Evolutionary conservation across 2,329 filamentous ascomycete species (phyloP), one percentile per base, ranked within the genome.

Genomic region (Trichoderma simmonsii): DNA sequence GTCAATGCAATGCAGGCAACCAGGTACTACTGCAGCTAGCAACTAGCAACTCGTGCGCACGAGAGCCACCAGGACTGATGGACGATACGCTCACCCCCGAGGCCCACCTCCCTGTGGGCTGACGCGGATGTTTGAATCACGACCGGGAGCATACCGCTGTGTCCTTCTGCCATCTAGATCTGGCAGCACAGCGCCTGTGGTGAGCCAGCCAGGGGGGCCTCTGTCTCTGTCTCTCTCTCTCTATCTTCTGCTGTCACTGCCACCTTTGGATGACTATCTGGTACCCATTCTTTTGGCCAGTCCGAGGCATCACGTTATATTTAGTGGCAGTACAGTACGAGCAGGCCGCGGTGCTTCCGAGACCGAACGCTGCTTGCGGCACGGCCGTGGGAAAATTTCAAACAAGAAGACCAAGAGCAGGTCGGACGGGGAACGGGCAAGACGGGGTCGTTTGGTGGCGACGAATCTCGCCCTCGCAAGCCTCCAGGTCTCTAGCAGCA

Each of bases 1-100:
- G 39, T 61, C 64, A 67, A 67, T 67, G 64, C 66, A 69, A 69
- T 69, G 66, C 66, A 69, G 66, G 65, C 56, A 69, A 57, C 66
- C 66, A 61, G 66, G 66, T 43, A 61, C 66, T 43, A 67, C 63
- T 66, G 63, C 63, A 66, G 30, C 63, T 67, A 67, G 30, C 18
- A 57, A 14, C 64, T 43, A 67, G 64, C 64, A 70, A 70, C 57
- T 70, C 67, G 67, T 70, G 67, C 39, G 67, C 54, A 43, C 54
- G 30, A 54, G 51, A 68, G 54, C 54, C 65, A 60, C 54, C 43
- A 60, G 57, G 57, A 60, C 57, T 54, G 57, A 60, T 21, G 7
- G 28, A 18, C 54, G 26, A 18, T 67, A 67, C 18, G 60, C 57
- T 6, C 67, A 69, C 67, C 12, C 67, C 56, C 43, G 14, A 7